Evolutionary conservation across 176 grass and related monocot species (phyloP), one percentile per base, ranked within the genome.

Genomic region (Hyparrhenia diplandra): DNA sequence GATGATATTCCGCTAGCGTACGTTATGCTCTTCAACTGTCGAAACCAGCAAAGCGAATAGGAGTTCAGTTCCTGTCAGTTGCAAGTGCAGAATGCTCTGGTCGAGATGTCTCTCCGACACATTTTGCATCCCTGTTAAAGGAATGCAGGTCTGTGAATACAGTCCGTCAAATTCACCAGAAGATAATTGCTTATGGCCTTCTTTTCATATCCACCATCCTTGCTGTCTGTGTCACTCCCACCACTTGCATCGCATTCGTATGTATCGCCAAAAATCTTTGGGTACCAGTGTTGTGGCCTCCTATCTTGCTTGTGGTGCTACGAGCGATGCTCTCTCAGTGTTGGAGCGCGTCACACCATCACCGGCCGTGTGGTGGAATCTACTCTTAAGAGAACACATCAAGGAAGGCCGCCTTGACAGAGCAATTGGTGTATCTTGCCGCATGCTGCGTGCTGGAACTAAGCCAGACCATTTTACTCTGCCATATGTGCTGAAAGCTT

Each of bases 391-490:
- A 74, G 45, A 88, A 80, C 79, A 85, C 58, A 87, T 97, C 73
- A 87, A 85, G 72, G 34, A 91, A 73, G 87, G 91, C 70, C 79
- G 28, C 60, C 89, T 89, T 85, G 86, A 97, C 23, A 30, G 30
- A 72, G 91, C 91, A 47, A 74, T 97, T 36, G 61, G 30, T 18
- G 42, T 97, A 57, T 91, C 77, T 81, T 84, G 89, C 20, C 85
- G 83, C 65, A 93, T 89, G 94, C 69, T 93, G 65, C 78, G 55
- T 77, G 86, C 74, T 75, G 91, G 94, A 81, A 89, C 87, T 47
- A 89, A 77, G 66, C 89, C 71, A 23, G 89, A 97, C 67, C 86
- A 88, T 81, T 97, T 88, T 84, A 94, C 94, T 82, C 82, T 97
- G n/a, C 94, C 94, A 5, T 85, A 89, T 89, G 45, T 51, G 57